Conservation (phyloP, 106 monocot genomes). For the Acorus calamus region DNA sequence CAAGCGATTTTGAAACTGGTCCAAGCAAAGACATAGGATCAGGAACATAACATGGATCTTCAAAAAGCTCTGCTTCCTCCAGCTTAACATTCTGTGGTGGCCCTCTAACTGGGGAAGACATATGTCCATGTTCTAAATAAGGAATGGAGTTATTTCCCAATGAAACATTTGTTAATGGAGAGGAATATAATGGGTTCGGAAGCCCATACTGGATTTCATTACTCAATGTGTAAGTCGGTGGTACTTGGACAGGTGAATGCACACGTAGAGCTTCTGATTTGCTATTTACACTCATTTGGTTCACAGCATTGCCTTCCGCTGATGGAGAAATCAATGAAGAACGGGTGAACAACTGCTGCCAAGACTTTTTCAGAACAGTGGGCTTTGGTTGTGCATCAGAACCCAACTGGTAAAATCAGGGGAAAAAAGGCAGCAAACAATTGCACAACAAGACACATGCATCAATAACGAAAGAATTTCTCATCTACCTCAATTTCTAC, state of each 20-base stretch:
- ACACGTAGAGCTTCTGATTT: slow-evolving; percentile 21
- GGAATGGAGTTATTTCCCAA: slow-evolving; percentile 5
- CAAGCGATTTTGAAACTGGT: slow-evolving; percentile 61
- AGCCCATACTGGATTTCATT: slow-evolving; percentile 25
- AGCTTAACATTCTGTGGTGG: slow-evolving; percentile 13
- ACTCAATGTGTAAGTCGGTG: slow-evolving; percentile 13
- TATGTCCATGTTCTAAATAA: slow-evolving; percentile 5
- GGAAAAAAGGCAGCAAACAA: not conserved
- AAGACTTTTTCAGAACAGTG: slow-evolving; percentile 52
- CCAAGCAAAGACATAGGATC: slow-evolving; percentile 54
- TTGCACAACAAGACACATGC: not conserved
- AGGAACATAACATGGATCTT: slow-evolving; percentile 80
- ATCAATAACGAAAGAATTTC: not conserved
- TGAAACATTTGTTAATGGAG: slow-evolving; percentile 14
- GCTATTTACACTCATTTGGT: slow-evolving; percentile 10
- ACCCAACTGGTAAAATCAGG: slow-evolving; percentile 21
- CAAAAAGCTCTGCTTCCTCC: slow-evolving; percentile 68
- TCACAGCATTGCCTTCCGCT: slow-evolving; percentile 20
- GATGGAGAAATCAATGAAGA: slow-evolving; percentile 51
- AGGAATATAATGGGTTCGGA: slow-evolving; percentile 11
- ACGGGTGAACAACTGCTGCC: slow-evolving; percentile 81
- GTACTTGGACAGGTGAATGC: slow-evolving; percentile 20
- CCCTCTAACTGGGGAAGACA: slow-evolving; percentile 28
- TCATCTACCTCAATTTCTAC: not conserved
- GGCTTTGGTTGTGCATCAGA: slow-evolving; percentile 23